Conservation (phyloP, 1,284 basidiomycete species). For the Sphagnurus paluster region DNA sequence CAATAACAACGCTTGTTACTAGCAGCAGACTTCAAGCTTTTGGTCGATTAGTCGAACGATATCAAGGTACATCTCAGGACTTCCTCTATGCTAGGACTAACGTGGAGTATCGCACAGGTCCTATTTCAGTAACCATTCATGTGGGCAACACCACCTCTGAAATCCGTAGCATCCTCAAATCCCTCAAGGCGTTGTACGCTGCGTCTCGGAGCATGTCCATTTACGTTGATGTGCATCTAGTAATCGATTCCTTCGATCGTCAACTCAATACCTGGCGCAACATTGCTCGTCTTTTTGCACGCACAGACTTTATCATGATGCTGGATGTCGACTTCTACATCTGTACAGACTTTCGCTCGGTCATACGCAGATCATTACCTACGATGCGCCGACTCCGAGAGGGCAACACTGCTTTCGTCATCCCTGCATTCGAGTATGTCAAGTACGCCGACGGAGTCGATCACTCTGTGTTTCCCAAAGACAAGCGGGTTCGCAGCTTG, state of each 20-base stretch:
- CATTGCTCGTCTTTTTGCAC: conserved; percentile 75
- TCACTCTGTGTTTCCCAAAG: conserved; percentile 56
- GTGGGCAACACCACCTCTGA: conserved; percentile 48
- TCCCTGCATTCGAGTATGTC: conserved; percentile 79
- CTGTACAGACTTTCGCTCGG: conserved; percentile 74
- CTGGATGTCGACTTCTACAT: conserved; percentile 85
- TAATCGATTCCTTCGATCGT: conserved; percentile 78
- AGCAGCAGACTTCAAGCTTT: conserved; percentile 76
- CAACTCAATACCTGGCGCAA: conserved; percentile 89
- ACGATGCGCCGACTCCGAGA: conserved; percentile 43
- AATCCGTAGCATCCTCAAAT: conserved; percentile 49
- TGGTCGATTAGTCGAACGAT: conserved; percentile 65
- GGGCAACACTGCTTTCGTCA: conserved; percentile 67
- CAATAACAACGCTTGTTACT: conserved; percentile 82
- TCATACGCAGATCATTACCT: conserved; percentile 42
- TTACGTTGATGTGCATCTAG: conserved; percentile 85
- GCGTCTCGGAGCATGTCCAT: conserved; percentile 61
- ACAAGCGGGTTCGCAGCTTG: conserved; percentile 53
- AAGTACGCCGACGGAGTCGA: conserved; percentile 62
- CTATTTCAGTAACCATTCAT: conserved; percentile 81
- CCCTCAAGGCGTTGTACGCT: conserved; percentile 64
- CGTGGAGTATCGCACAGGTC: conserved; percentile 47
- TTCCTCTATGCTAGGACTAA: not conserved
- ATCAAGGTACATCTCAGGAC: conserved; percentile 53
- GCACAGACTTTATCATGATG: conserved; percentile 84